phyloP scores from a whole-genome alignment of 2,329 filamentous ascomycete genomes.

The Penicillium sp. region DNA sequence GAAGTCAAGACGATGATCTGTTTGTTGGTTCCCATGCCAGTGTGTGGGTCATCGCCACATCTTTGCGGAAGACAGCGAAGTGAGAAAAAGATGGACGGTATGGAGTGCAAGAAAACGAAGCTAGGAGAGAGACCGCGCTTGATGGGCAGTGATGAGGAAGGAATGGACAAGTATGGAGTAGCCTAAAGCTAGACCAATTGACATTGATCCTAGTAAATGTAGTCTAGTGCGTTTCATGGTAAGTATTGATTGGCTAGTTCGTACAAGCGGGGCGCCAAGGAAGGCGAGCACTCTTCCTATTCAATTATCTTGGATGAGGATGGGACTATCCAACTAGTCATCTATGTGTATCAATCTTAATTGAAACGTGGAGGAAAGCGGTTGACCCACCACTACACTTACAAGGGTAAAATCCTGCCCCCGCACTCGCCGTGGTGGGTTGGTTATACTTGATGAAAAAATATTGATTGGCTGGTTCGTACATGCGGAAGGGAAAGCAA shows the following conservation, averaged over 20 bases:
- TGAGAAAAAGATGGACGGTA: neutral
- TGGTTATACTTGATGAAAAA: neutral
- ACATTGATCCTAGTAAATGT: neutral
- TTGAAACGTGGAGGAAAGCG: too few relatives aligned
- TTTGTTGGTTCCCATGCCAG: neutral
- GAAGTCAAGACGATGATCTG: neutral
- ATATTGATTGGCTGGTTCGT: constrained; percentile 17
- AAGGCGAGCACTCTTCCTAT: neutral
- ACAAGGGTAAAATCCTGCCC: neutral
- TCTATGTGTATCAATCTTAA: too few relatives aligned
- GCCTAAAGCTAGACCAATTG: too few relatives aligned
- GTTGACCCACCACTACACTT: too few relatives aligned
- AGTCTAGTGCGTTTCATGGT: neutral
- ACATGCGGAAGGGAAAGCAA: constrained; percentile 4
- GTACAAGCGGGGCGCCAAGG: neutral
- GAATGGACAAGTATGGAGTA: too few relatives aligned
- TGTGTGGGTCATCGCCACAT: neutral
- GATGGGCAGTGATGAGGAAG: neutral
- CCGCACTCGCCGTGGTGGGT: neutral
- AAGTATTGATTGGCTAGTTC: neutral
- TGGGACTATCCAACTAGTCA: too few relatives aligned
- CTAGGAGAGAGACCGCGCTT: neutral
- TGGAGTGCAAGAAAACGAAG: neutral
- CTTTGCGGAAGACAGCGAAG: neutral
- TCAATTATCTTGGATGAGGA: too few relatives aligned